Evolutionary conservation across 257 asterid species (phyloP), one percentile per base, ranked within the genome.

Genomic region (Paulownia fortunei): DNA sequence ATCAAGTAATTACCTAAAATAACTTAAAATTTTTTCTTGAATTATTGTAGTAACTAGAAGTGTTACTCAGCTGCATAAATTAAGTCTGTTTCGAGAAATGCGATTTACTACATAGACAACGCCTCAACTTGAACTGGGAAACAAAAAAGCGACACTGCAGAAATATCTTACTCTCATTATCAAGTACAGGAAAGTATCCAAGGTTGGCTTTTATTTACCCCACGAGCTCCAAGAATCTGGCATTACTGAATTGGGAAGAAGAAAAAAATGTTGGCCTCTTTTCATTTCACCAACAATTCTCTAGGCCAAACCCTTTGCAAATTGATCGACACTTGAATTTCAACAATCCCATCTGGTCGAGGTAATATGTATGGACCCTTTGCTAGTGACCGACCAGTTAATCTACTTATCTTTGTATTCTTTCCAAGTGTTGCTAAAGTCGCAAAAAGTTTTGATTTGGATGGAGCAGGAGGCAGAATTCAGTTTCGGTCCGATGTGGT

Each of bases 401-500:
- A 2, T 6, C 1, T 21, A 58, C 36, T 64, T 6, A 16, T 64
- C 1, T 64, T 36, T 36, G 3, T 44, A 34, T 39, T 65, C n/a
- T 24, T 52, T 4, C 30, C 52, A 61, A 73, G n/a, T n/a, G n/a
- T n/a, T n/a, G n/a, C n/a, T n/a, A n/a, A n/a, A n/a, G n/a, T n/a
- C n/a, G n/a, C n/a, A n/a, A n/a, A n/a, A n/a, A 19, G 15, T 30
- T 70, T 46, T 62, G 1, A 15, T 34, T 36, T 7, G 13, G 15
- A 26, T 26, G 26, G 27, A 63, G 27, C 58, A 79, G 81, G 78
- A 80, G 82, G 44, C 69, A 23, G 46, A 81, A 69, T 59, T 36
- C 70, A 6, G 61, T 41, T 42, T 19, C 42, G 21, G 69, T 60
- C 46, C 80, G 88, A 56, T 85, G 91, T 52, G 30, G 84, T 80